Base-by-base conservation (phyloP, 768 basidiomycete species). In the Coprinopsis marcescibilis region DNA sequence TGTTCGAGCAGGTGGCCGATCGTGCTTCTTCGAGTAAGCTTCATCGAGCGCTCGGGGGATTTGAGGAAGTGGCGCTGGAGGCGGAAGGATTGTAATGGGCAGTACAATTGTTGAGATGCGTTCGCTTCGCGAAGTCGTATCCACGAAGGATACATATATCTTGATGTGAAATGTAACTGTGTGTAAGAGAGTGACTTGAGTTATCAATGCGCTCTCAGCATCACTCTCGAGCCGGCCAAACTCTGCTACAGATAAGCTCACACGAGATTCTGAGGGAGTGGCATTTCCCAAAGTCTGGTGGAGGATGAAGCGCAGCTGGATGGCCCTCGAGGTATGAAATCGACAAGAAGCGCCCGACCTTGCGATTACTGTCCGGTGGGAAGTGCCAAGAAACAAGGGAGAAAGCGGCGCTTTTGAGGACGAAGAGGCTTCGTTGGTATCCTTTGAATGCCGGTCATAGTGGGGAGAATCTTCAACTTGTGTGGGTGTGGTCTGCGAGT, bases 321-420 rank as follows among this genome's bases (percentile, higher is more conserved):
- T 77, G 3, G 85, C 75, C 12, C 76, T 77, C 36, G 78, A 73
- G 0, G 82, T 78, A 55, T 96, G 92, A 60, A 96, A 92, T 37
- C 91, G 83, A 61, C 91, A 92, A 15, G 90, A 85, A 34, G 92
- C 93, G 37, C 95, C 95, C 12, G 93, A 92, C 5, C 85, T 78
- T 11, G 90, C 83, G 21, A 97, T 70, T 42, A 83, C 71, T 2
- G 74, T 70, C 30, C 71, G 67, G 53, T 76, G 75, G 33, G 70
- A 64, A 14, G 73, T 65, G 23, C 69, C 68, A 15, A 65, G 53
- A 50, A 68, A 68, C 15, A 64, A 52, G 19, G 69, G 65, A n/a
- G 71, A 68, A 23, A 56, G 45, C 3, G 72, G 67, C 38, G 63
- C 55, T 47, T 73, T 73, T 2, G 69, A 67, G 4, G 68, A 66